Conservation (phyloP, 345 rosid genomes). For the Kandelia obovata region DNA sequence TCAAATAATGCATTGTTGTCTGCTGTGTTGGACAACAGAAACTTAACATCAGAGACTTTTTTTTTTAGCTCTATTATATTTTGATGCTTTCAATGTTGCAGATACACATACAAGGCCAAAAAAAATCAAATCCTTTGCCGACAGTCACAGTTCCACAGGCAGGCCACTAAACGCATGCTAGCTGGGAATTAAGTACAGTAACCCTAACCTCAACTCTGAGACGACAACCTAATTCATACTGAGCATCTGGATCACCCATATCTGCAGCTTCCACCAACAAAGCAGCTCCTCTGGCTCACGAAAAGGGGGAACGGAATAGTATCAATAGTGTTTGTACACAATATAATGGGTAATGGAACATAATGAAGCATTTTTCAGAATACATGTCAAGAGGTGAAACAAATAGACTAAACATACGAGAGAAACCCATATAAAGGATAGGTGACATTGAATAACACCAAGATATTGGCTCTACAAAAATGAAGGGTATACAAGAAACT, state of each 20-base stretch:
- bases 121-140: neutral
- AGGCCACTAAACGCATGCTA: neutral
- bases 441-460: neutral
- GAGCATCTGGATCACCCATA: slow-evolving; percentile 93
- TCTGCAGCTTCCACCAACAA: slow-evolving; percentile 90
- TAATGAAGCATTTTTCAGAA: neutral
- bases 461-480: neutral
- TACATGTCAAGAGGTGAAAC: neutral
- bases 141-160: neutral
- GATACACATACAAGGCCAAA: neutral
- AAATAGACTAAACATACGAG: neutral
- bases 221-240: slow-evolving; percentile 75
- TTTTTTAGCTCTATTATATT: neutral
- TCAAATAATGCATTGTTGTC: neutral
- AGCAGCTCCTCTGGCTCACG: slow-evolving; percentile 68
- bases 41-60: too few species aligned
- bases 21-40: too few species aligned
- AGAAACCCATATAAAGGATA: neutral
- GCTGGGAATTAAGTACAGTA: neutral
- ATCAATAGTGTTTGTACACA: slow-evolving; percentile 4
- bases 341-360: slow-evolving; percentile 6
- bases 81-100: neutral
- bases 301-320: neutral
- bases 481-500: neutral
- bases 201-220: slow-evolving; percentile 73